Evolutionary conservation across 441 rosid species (phyloP), one percentile per base, ranked within the genome.

Genomic region (Mallotus japonicus): DNA sequence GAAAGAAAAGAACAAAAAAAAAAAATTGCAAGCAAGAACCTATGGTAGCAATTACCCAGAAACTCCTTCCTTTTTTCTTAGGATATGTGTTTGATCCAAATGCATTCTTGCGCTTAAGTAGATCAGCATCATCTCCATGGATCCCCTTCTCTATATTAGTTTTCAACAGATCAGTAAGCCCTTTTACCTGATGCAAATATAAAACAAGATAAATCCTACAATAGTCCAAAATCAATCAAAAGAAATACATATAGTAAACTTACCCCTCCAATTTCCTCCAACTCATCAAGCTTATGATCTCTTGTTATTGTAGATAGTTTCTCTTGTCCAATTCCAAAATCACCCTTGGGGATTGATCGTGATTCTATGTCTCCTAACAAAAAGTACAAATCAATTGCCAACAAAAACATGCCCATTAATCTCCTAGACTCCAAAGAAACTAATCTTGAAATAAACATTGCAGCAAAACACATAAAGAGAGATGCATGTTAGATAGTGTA

Each of bases 1-100:
- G 47, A 59, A 75, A 17, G 57, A 56, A 67, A 24, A 34, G 20
- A 15, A 58, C 32, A 46, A 53, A 70, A 32, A 70, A 32, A 70
- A 81, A 46, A 14, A 28, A 61, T 59, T 44, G 47, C 65, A 57
- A 40, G 32, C 59, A 60, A 37, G 32, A 71, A 78, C 72, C 57
- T 64, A 70, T 40, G 46, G 60, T 16, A 62, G 58, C 40, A 64
- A 67, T 73, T 89, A 95, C 99, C 99, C 96, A 95, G 74, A 95
- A 95, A 70, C 87, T 89, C 84, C 99, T 87, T 73, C 98, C 97
- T 79, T 93, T 91, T 82, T 89, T 95, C 71, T 74, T 90, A 71
- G 99, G 99, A 83, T 95, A 95, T 34, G 98, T 93, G 84, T 95
- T 95, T 73, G 97, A 89, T 66, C 99, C 99, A 91, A 88, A 95